Conservation (phyloP, 305 asterid genomes). For the Fraxinus xanthoxyloides region DNA sequence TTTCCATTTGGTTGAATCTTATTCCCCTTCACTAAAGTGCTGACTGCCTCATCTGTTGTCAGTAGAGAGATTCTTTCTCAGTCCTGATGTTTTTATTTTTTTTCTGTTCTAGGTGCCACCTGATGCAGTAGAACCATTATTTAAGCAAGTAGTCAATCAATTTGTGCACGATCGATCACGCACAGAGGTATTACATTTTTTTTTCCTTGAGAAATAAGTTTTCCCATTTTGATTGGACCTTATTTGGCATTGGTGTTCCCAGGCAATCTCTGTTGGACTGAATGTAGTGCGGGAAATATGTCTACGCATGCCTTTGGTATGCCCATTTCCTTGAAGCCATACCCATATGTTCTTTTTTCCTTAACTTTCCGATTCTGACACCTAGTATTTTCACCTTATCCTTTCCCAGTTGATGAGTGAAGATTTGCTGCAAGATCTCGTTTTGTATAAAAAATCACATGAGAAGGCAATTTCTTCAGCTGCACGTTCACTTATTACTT, state of each 20-base stretch:
- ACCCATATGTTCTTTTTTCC: conserved; percentile 1
- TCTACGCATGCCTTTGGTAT: conserved; percentile 93
- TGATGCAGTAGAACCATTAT: conserved; percentile 91
- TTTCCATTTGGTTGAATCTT: conserved; percentile 6
- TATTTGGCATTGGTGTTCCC: conserved; percentile 16
- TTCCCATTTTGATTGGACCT: conserved; percentile 7
- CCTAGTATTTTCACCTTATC: conserved; percentile 6
- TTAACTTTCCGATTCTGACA: conserved; percentile 9
- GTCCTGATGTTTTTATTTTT: background rate
- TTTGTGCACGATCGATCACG: conserved; percentile 90
- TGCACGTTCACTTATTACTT: conserved; percentile 79
- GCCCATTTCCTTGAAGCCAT: conserved; percentile 15
- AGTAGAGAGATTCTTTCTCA: conserved; percentile 11
- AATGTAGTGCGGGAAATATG: conserved; percentile 90
- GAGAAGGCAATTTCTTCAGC: conserved; percentile 92
- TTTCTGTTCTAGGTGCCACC: conserved; percentile 76
- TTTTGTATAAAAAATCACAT: conserved; percentile 71
- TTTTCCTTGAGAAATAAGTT: background rate
- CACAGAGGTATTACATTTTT: conserved; percentile 61
- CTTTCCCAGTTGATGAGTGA: conserved; percentile 87
- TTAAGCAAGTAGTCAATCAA: conserved; percentile 90
- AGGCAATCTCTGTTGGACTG: conserved; percentile 91
- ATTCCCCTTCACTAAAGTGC: conserved; percentile 2
- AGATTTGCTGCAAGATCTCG: conserved; percentile 96
- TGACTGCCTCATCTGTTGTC: conserved; percentile 17